phyloP scores from a whole-genome alignment of 495 filamentous ascomycete genomes.

The Xylaria bambusicola region DNA sequence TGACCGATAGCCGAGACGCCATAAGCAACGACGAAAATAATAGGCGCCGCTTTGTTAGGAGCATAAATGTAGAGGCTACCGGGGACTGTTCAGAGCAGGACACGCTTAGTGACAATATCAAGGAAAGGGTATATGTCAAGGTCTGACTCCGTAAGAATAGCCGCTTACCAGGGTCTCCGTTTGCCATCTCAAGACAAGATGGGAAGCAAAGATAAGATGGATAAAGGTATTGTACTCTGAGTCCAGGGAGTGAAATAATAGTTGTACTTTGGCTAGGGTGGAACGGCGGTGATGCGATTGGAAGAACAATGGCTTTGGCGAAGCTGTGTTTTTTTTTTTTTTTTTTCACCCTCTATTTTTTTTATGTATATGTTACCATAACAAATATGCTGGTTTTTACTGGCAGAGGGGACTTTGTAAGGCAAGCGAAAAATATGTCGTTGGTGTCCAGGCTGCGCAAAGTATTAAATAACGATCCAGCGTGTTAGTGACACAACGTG shows the following conservation, averaged over 20 bases:
- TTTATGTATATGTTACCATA: too few relatives aligned
- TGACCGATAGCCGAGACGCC: constrained; percentile 28
- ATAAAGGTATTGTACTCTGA: background rate
- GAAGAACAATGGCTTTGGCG: background rate
- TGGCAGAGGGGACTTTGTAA: background rate
- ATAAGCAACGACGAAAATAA: constrained; percentile 32
- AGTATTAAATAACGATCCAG: constrained; percentile 8
- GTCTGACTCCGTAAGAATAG: background rate
- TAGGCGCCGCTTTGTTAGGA: constrained; percentile 33
- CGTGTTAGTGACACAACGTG: constrained; percentile 14
- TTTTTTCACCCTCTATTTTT: background rate
- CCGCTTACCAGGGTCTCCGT: constrained; percentile 30
- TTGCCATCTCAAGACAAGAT: constrained; percentile 22
- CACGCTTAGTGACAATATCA: background rate
- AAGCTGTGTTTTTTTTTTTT: background rate
- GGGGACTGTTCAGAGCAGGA: constrained; percentile 21
- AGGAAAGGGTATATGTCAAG: background rate
- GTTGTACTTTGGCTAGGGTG: background rate
- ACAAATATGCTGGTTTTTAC: background rate
- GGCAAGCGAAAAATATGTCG: background rate
- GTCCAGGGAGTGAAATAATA: background rate
- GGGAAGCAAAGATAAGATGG: background rate
- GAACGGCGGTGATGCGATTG: background rate
- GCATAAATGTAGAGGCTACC: constrained; percentile 37
- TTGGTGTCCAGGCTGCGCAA: background rate